Evolutionary conservation across 176 grass and related monocot genomes (phyloP), one percentile per base, ranked within the genome.

Genomic region (Eragrostis curvula): DNA sequence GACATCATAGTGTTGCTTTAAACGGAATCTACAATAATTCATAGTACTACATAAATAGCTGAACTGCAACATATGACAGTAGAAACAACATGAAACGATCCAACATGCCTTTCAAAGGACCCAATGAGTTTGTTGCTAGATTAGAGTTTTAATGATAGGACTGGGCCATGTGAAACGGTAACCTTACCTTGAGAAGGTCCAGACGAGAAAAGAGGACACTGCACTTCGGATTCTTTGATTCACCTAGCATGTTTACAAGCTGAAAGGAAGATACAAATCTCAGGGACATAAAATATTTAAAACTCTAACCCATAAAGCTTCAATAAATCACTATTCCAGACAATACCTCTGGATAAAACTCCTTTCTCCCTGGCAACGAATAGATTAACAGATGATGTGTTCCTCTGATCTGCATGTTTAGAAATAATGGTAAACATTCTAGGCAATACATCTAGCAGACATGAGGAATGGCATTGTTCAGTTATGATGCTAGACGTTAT

Each of bases 161-260:
- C 29, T 9, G 39, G 48, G 51, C 36, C 18, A 74, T 20, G 12
- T 43, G 78, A 58, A 65, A 79, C 21, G 58, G 7, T 53, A 6
- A 74, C 32, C 79, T 88, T 71, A 98, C 96, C 96, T 87, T 93
- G 64, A 95, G 82, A 81, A 90, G 84, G 67, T 95, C 92, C 36
- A 98, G 73, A 24, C 79, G 86, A 71, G 96, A 91, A 75, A 95
- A 98, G 78, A 98, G 92, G 13, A 93, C 82, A 65, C 66, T 91
- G 88, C 92, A 98, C 45, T 80, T 89, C 60, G n/a, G 73, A 48
- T 81, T 89, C 49, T 69, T 72, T 50, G 90, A 95, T 79, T 83
- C 96, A 30, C 90, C 63, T n/a, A 98, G 86, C 92, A 95, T 95
- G 82, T 95, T 93, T 47, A 98, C 83, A 73, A 98, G 81, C 96